Evolutionary conservation across 768 basidiomycete species (phyloP), one percentile per base, ranked within the genome.

Genomic region (Hygrocybe coccinea): DNA sequence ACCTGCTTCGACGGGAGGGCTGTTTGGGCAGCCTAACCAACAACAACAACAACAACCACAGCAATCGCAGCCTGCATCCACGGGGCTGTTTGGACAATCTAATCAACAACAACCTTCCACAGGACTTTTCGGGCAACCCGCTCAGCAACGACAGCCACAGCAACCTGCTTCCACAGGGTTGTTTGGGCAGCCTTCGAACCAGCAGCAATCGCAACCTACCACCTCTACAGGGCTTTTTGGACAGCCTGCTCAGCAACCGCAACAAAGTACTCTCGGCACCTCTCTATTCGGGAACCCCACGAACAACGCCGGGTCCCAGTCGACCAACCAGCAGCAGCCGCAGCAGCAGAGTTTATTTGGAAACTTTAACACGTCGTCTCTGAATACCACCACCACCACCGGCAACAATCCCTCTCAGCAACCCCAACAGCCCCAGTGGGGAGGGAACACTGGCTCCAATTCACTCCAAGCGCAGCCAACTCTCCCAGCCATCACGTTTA

Each of bases 401-500:
- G 62, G 51, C 67, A 61, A 41, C 68, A 65, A 56, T 68, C 64
- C 50, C 69, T 67, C 46, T 66, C 66, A 52, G 17, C 33, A 21
- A 11, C 37, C 29, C 15, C 34, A 37, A n/a, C n/a, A n/a, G n/a
- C n/a, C n/a, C n/a, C n/a, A n/a, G n/a, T n/a, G n/a, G n/a, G n/a
- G n/a, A n/a, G n/a, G n/a, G n/a, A n/a, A n/a, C n/a, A n/a, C n/a
- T n/a, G n/a, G n/a, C n/a, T 17, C 39, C 34, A 59, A 51, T 17
- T 46, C 71, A 14, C 56, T 70, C 15, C 71, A 71, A 56, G 58
- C 69, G 11, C 74, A 75, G 52, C 54, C 71, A 3, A 68, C 71
- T 37, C 43, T 67, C 34, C 64, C 68, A 29, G 59, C 68, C n/a
- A 63, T 62, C 3, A 66, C 36, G 59, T 57, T 57, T 57, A 62